Conservation (phyloP, 2,329 filamentous ascomycete species). For the Aspergillaceae sp. region DNA sequence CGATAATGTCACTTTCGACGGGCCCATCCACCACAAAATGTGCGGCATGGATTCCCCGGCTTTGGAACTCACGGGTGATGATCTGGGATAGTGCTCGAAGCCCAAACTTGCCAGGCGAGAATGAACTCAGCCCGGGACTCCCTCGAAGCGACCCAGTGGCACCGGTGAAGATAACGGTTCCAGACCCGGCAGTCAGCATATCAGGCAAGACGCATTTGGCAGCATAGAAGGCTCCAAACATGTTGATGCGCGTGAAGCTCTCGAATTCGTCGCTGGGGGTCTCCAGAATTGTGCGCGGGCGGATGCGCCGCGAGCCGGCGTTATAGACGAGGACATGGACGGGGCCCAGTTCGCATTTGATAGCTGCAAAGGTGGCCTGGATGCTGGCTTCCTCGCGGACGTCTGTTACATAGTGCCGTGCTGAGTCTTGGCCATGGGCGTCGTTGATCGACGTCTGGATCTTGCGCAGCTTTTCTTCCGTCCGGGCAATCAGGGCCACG, state of each 20-base stretch:
- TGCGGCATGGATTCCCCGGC: conserved; percentile 7
- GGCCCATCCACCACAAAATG: conserved; percentile 12
- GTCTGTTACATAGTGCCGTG: conserved; percentile 8
- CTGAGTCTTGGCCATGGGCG: background rate
- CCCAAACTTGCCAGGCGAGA: conserved; percentile 12
- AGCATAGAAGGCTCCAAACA: conserved; percentile 9
- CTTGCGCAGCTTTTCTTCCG: conserved; percentile 3
- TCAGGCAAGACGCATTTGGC: conserved; percentile 8
- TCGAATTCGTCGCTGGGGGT: conserved; percentile 9
- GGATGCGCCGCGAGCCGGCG: conserved; percentile 9
- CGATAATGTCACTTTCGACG: conserved; percentile 10
- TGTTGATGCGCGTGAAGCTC: conserved; percentile 8
- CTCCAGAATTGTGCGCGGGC: conserved; percentile 8
- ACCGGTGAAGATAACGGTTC: conserved; percentile 10
- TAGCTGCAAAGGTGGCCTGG: conserved; percentile 3
- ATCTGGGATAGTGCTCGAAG: conserved; percentile 9
- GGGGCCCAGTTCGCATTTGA: conserved; percentile 8
- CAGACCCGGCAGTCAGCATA: conserved; percentile 5
- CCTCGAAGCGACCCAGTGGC: conserved; percentile 9
- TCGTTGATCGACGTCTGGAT: conserved; percentile 9
- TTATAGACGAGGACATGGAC: conserved; percentile 10
- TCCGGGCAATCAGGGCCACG: conserved; percentile 11
- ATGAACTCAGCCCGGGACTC: conserved; percentile 7
- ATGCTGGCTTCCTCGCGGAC: conserved; percentile 5
- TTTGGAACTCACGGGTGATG: conserved; percentile 10